A percentile compares a stretch with the other conserved stretches of the same genome.
Conservation (phyloP, 1,139 yeast genomes). For the Pichia sp. region DNA sequence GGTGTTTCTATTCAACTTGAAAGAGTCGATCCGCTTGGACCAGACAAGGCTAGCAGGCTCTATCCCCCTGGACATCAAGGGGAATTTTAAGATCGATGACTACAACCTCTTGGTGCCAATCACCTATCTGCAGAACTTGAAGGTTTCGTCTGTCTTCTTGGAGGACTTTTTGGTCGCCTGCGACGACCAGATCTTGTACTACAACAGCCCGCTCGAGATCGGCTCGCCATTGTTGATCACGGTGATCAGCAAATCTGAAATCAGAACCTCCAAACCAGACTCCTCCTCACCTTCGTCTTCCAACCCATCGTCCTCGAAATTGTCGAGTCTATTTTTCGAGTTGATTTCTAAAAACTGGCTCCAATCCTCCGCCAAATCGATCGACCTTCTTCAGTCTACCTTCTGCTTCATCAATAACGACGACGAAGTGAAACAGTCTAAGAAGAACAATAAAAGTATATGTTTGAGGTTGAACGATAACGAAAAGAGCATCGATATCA, state of each 20-base stretch:
- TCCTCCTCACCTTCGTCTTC: background rate
- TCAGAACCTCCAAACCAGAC: background rate
- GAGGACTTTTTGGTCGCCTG: slow-evolving; percentile 1
- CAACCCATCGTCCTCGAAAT: too few species aligned
- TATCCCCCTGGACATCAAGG: slow-evolving; percentile 22
- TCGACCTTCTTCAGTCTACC: slow-evolving; percentile 38
- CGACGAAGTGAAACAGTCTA: slow-evolving; percentile 4
- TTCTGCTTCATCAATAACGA: slow-evolving; percentile 39
- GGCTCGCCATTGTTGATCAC: slow-evolving; percentile 35
- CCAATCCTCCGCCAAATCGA: slow-evolving; percentile 31
- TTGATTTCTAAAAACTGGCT: slow-evolving; percentile 42
- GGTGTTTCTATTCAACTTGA: slow-evolving; percentile 22
- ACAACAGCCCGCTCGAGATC: slow-evolving; percentile 28
- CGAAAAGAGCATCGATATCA: slow-evolving; percentile 13
- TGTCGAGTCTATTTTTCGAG: slow-evolving; percentile 35
- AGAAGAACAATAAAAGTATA: slow-evolving; percentile 30
- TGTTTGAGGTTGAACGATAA: slow-evolving; percentile 39
- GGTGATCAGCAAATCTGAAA: slow-evolving; percentile 11
- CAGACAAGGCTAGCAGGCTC: slow-evolving; percentile 9
- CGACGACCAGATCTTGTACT: slow-evolving; percentile 18
- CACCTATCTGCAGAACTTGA: slow-evolving; percentile 14
- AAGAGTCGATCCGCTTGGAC: slow-evolving; percentile 8
- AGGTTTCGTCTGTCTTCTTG: background rate
- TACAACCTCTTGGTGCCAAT: slow-evolving; percentile 24
- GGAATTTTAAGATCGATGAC: slow-evolving; percentile 22